Conservation (phyloP, 163 green algal genomes). For the Volvox carteri region DNA sequence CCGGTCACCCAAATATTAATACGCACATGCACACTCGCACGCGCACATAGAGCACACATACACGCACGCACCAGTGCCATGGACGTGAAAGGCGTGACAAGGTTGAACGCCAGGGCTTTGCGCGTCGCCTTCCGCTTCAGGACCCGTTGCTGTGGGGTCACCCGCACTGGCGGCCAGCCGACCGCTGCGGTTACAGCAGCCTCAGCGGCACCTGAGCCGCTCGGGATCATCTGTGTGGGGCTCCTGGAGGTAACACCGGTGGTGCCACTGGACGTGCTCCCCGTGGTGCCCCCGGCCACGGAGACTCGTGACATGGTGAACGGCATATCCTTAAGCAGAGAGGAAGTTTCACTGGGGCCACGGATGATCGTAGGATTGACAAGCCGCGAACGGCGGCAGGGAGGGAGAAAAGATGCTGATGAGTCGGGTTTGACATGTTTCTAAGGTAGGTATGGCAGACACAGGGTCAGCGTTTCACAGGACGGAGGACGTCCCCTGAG, state of each 20-base stretch:
- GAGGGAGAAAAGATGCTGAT: background rate
- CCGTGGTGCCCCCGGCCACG: background rate
- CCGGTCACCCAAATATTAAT: background rate
- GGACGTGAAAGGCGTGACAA: slow-evolving; percentile 21
- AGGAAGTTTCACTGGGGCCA: slow-evolving; percentile 5
- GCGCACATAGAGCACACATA: background rate
- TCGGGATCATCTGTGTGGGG: background rate
- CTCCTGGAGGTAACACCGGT: background rate
- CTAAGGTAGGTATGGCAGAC: no score
- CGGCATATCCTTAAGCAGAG: background rate
- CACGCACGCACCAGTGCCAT: slow-evolving; percentile 32
- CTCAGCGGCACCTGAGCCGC: background rate
- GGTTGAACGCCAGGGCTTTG: slow-evolving; percentile 14
- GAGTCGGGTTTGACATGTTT: no score
- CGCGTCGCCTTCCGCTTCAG: background rate
- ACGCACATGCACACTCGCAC: background rate
- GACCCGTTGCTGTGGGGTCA: slow-evolving; percentile 29
- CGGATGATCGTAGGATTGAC: background rate
- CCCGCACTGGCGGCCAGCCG: background rate
- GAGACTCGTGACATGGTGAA: background rate
- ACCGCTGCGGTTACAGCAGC: background rate
- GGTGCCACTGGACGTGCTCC: background rate
- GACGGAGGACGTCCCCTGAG: no score
- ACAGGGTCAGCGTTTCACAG: no score
- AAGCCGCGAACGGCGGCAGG: background rate